These are phyloP conservation scores for Hymenotorrendiella dingleyae DNA, from an alignment of 2,329 filamentous ascomycete species.

Conservation along the genomic window DNA sequence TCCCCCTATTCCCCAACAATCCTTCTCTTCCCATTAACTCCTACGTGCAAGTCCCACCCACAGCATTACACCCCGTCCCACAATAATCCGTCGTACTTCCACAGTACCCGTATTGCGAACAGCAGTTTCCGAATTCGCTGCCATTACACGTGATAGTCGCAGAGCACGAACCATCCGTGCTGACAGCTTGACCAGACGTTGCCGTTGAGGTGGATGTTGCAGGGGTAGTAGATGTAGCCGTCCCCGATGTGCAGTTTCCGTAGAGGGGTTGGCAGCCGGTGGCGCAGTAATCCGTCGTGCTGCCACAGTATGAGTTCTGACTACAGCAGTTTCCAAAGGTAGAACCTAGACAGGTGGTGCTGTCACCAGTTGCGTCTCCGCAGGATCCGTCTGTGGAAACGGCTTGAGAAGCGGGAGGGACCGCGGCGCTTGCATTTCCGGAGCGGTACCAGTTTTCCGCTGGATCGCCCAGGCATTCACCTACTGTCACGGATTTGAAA, in stretches of 20 bases:
- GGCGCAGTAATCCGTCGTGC: background rate
- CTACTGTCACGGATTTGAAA: conserved; percentile 35
- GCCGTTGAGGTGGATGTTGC: background rate
- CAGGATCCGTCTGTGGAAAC: conserved; percentile 13
- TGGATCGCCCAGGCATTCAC: conserved; percentile 38
- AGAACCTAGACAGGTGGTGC: conserved; percentile 13
- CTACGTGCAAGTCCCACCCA: conserved; percentile 4
- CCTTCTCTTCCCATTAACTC: too few relatives aligned
- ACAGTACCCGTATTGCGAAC: conserved; percentile 5
- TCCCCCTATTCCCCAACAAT: too few relatives aligned
- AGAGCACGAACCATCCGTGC: background rate
- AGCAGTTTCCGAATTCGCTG: conserved; percentile 1
- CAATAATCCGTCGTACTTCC: conserved; percentile 2
- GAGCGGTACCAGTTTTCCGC: conserved; percentile 35
- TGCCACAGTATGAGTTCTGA: background rate
- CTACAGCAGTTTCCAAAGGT: conserved; percentile 4
- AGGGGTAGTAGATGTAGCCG: background rate
- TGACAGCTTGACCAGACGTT: background rate
- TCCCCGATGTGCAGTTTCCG: background rate
- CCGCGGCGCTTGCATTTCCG: background rate
- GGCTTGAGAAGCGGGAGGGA: background rate
- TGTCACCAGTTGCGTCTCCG: too few relatives aligned
- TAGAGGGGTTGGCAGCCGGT: background rate
- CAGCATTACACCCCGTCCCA: conserved; percentile 3
- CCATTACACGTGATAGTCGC: background rate